These are phyloP conservation scores for Oryza brachyantha DNA, from an alignment of 176 grass and related monocot species.

Conservation along the genomic window DNA sequence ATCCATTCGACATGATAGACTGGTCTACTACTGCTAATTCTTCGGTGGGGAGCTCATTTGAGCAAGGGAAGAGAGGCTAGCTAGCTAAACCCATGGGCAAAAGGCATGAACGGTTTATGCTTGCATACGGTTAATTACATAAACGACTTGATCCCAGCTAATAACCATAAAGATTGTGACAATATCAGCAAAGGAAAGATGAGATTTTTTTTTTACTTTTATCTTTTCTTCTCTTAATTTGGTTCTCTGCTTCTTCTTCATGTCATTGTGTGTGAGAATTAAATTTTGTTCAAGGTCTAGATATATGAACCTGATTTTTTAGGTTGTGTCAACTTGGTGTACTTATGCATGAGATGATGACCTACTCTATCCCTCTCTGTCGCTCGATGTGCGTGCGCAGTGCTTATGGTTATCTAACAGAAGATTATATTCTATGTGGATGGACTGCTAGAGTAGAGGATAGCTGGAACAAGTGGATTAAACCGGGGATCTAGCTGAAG, in stretches of 20 bases:
- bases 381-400: neutral
- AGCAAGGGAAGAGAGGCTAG: conserved; percentile 48
- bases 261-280: conserved; percentile 43
- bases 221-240: conserved; percentile 29
- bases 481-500: neutral
- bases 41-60: conserved; percentile 52
- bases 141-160: conserved; percentile 39
- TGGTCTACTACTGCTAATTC: conserved; percentile 50
- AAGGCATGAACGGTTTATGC: neutral
- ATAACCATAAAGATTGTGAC: conserved; percentile 35
- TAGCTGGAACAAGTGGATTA: neutral
- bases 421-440: conserved; percentile 39
- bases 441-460: neutral
- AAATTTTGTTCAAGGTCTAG: conserved; percentile 58
- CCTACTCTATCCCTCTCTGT: neutral
- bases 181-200: conserved; percentile 40
- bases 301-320: conserved; percentile 60
- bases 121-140: conserved; percentile 28
- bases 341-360: conserved; percentile 31
- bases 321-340: conserved; percentile 46
- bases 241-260: conserved; percentile 13
- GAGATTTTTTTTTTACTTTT: conserved; percentile 31
- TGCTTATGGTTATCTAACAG: conserved; percentile 43
- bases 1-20: conserved; percentile 69
- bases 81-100: conserved; percentile 41